These are phyloP conservation scores for Bolboschoenus planiculmis DNA, from an alignment of 176 grass and related monocot species.

Conservation along the genomic window DNA sequence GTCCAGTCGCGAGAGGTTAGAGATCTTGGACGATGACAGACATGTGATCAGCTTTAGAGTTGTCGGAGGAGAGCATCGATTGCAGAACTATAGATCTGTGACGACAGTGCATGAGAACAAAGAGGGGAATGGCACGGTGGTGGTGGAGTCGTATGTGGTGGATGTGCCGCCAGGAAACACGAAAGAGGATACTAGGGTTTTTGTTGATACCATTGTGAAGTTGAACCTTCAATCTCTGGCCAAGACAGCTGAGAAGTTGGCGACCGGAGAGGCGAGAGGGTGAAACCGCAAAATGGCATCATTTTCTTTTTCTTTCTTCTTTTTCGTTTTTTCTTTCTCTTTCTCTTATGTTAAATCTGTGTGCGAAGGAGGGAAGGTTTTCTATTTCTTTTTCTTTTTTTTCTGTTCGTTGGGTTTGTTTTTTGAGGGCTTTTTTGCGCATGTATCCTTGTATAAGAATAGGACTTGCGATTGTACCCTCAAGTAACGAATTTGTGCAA, in stretches of 20 bases:
- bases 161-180: slow-evolving; percentile 94
- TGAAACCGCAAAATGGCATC: slow-evolving; percentile 18
- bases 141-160: slow-evolving; percentile 94
- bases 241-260: slow-evolving; percentile 62
- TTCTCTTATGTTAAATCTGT: slow-evolving; percentile 9
- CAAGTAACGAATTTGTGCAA: neutral
- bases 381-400: slow-evolving; percentile 27
- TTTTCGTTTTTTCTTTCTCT: slow-evolving; percentile 4
- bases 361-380: slow-evolving; percentile 30
- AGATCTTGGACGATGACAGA: slow-evolving; percentile 91
- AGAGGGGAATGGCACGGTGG: slow-evolving; percentile 47
- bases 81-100: slow-evolving; percentile 79
- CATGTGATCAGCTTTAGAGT: slow-evolving; percentile 91
- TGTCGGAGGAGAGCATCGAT: slow-evolving; percentile 85
- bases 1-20: slow-evolving; percentile 71
- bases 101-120: slow-evolving; percentile 66
- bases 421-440: slow-evolving; percentile 37
- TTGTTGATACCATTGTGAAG: slow-evolving; percentile 94
- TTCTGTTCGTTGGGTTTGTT: neutral
- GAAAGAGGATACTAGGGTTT: slow-evolving; percentile 74
- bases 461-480: slow-evolving; percentile 22
- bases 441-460: slow-evolving; percentile 26
- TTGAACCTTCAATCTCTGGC: slow-evolving; percentile 97
- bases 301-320: neutral
- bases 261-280: slow-evolving; percentile 6